Evolutionary conservation across 2,329 filamentous ascomycete genomes (phyloP).

Genomic region (Ceratocystis cubensis): DNA sequence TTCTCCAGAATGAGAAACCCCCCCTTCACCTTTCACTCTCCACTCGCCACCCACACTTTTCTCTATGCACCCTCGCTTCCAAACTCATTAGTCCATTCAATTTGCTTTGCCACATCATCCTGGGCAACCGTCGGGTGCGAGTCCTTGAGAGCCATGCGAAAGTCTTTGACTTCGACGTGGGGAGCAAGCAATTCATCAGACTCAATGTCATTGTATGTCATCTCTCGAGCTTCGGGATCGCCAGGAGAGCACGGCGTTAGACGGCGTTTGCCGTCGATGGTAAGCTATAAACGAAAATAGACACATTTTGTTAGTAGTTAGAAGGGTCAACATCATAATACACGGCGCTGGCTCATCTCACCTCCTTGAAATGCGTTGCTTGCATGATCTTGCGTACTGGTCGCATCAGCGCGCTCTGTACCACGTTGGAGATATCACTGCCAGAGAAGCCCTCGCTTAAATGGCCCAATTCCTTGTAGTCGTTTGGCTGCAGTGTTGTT

Average conservation of each 20-base stretch:
- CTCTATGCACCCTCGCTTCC: slow-evolving; percentile 65
- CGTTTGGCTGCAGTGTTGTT: slow-evolving; percentile 63
- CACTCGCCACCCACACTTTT: too few relatives aligned
- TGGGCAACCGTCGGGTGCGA: slow-evolving; percentile 81
- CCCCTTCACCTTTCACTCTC: too few relatives aligned
- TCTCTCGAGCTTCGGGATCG: slow-evolving; percentile 72
- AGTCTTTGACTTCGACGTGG: slow-evolving; percentile 77
- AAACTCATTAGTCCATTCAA: slow-evolving; percentile 93
- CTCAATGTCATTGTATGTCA: slow-evolving; percentile 83
- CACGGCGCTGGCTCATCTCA: slow-evolving; percentile 31
- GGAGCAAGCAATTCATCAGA: slow-evolving; percentile 78
- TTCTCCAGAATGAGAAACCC: too few relatives aligned
- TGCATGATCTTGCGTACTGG: slow-evolving; percentile 94
- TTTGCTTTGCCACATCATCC: slow-evolving; percentile 70
- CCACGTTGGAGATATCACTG: slow-evolving; percentile 88
- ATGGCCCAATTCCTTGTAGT: slow-evolving; percentile 68
- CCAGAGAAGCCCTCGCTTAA: slow-evolving; percentile 90
- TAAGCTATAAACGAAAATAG: slow-evolving; percentile 40
- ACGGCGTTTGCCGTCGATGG: slow-evolving; percentile 52
- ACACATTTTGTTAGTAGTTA: slow-evolving; percentile 13
- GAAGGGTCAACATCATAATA: not conserved
- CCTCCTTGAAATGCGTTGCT: slow-evolving; percentile 94
- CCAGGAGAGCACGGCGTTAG: slow-evolving; percentile 90
- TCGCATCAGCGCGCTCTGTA: slow-evolving; percentile 95
- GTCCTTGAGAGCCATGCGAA: slow-evolving; percentile 78